Conservation (phyloP, 805 yeast genomes). For the Cyberlindnera mycetangii region DNA sequence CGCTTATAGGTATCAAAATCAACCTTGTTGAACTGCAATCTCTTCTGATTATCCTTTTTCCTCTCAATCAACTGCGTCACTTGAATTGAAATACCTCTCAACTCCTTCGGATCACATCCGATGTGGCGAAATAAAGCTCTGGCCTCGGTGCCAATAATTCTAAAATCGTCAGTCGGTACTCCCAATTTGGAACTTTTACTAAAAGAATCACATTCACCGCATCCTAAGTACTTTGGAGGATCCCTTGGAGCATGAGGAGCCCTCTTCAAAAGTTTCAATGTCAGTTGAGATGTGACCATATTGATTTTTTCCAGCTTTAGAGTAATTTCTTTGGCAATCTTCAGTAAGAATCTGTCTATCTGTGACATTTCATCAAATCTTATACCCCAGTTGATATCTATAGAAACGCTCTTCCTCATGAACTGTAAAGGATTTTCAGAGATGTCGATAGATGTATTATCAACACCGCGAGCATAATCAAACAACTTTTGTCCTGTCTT, state of each 20-base stretch:
- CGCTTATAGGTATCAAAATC: conserved; percentile 12
- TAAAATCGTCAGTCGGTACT: conserved; percentile 54
- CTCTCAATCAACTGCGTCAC: conserved; percentile 52
- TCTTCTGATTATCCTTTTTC: conserved; percentile 31
- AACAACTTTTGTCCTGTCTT: conserved; percentile 67
- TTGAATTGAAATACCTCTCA: conserved; percentile 78
- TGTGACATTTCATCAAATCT: conserved; percentile 61
- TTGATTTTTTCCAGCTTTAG: conserved; percentile 46
- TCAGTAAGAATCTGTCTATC: conserved; percentile 58
- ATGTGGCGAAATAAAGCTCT: conserved; percentile 53
- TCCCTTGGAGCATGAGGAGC: conserved; percentile 65
- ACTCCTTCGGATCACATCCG: conserved; percentile 59
- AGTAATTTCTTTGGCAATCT: conserved; percentile 58
- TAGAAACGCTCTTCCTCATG: conserved; percentile 72
- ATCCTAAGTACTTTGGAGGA: conserved; percentile 79
- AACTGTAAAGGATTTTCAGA: conserved; percentile 45
- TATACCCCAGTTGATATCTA: conserved; percentile 91
- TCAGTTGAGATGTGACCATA: conserved; percentile 52
- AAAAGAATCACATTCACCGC: conserved; percentile 72
- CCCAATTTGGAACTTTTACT: conserved; percentile 62
- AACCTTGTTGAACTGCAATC: conserved; percentile 32
- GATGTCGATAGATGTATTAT: conserved; percentile 57
- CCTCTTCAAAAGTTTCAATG: conserved; percentile 64
- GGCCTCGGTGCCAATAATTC: conserved; percentile 58
- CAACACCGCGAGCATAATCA: conserved; percentile 64